These are phyloP conservation scores for Aspergillus arachidicola DNA, from an alignment of 2,329 filamentous ascomycete species.

Conservation along the genomic window DNA sequence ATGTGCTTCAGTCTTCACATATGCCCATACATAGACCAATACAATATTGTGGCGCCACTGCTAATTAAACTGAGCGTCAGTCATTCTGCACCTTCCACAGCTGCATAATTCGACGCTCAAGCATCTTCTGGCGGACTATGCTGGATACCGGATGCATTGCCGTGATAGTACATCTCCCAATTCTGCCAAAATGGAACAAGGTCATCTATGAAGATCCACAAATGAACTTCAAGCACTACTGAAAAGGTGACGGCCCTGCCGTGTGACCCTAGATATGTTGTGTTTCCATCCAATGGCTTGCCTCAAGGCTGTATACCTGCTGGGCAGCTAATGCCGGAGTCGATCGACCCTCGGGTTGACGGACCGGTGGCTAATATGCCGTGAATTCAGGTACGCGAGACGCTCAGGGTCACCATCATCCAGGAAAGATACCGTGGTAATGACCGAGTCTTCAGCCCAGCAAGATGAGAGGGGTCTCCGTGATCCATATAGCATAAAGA, in stretches of 20 bases:
- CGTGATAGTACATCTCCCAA: neutral
- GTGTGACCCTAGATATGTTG: neutral
- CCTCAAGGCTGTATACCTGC: slow-evolving; percentile 7
- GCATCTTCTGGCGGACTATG: neutral
- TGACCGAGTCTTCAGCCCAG: slow-evolving; percentile 6
- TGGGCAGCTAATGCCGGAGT: slow-evolving; percentile 4
- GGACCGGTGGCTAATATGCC: slow-evolving; percentile 20
- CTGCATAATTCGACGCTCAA: neutral
- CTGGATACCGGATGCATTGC: slow-evolving; percentile 3
- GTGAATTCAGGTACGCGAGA: neutral
- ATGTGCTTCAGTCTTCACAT: neutral
- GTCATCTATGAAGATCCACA: neutral
- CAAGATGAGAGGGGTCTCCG: slow-evolving; percentile 1
- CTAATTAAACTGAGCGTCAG: slow-evolving; percentile 4
- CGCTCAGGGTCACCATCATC: neutral
- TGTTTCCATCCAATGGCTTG: neutral
- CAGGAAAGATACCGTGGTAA: slow-evolving; percentile 14
- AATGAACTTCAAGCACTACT: neutral
- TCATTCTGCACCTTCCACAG: neutral
- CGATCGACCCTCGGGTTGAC: slow-evolving; percentile 20
- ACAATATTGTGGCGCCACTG: neutral
- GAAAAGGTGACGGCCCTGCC: neutral
- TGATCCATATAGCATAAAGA: slow-evolving; percentile 11
- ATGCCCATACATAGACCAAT: neutral
- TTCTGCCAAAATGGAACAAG: neutral